phyloP scores from a whole-genome alignment of 352 stramenopile genomes.

The Phytophthora pluvialis region DNA sequence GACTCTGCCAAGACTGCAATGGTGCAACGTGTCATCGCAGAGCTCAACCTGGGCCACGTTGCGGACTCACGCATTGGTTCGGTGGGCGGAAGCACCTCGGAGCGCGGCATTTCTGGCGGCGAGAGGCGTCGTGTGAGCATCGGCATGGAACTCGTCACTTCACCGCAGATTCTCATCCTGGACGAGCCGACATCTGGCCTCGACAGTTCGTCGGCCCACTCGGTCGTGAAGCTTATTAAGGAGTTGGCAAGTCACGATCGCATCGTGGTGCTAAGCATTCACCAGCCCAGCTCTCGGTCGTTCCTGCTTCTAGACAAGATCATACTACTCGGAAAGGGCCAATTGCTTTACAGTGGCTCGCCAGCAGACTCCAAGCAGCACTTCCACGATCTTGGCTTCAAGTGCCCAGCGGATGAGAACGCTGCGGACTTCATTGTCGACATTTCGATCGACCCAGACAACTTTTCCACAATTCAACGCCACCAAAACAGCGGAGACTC shows the following conservation, averaged over 20 bases:
- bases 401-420: constrained; percentile 78
- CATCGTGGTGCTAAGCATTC: constrained; percentile 88
- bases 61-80: constrained; percentile 66
- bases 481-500: constrained; percentile 1
- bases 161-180: constrained; percentile 85
- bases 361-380: constrained; percentile 55
- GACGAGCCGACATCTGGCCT: constrained; percentile 94
- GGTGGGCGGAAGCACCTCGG: constrained; percentile 28
- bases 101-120: constrained; percentile 92
- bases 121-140: constrained; percentile 94
- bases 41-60: constrained; percentile 79
- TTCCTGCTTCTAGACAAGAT: constrained; percentile 92
- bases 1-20: constrained; percentile 64
- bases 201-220: constrained; percentile 91
- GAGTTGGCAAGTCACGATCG: constrained; percentile 80
- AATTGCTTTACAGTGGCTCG: constrained; percentile 66
- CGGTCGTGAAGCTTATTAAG: constrained; percentile 90
- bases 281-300: constrained; percentile 92
- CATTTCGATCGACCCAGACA: constrained; percentile 64
- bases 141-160: constrained; percentile 94
- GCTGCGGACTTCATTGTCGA: constrained; percentile 86
- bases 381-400: constrained; percentile 74
- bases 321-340: constrained; percentile 88
- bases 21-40: constrained; percentile 71
- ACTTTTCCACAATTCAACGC: constrained; percentile 61